phyloP scores from a whole-genome alignment of 164 flowering plant species.

The Annona cherimola region DNA sequence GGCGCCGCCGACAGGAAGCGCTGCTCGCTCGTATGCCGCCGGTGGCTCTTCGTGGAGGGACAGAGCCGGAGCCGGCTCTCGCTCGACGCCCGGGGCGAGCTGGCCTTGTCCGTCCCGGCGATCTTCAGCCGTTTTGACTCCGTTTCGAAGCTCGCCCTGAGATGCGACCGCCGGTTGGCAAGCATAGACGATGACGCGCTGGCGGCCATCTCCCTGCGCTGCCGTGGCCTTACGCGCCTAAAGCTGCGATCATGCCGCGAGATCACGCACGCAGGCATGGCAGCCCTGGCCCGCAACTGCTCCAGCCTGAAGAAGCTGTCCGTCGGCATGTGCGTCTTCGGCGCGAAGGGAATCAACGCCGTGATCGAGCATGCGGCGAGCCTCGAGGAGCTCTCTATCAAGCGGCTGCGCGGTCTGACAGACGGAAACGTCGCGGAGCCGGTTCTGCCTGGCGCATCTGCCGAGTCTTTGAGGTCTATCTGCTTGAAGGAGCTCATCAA shows the following conservation, averaged over 20 bases:
- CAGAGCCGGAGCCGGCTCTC: constrained; percentile 72
- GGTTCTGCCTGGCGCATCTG: constrained; percentile 52
- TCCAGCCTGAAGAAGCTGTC: constrained; percentile 62
- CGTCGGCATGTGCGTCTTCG: constrained; percentile 73
- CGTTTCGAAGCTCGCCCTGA: constrained; percentile 68
- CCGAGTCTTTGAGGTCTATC: constrained; percentile 42
- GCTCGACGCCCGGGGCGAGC: constrained; percentile 52
- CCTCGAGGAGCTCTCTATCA: constrained; percentile 81
- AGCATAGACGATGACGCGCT: constrained; percentile 74
- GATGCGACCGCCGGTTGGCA: constrained; percentile 64
- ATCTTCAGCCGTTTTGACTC: constrained; percentile 69
- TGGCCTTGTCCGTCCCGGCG: constrained; percentile 32
- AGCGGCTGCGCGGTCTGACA: constrained; percentile 62
- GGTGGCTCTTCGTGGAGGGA: constrained; percentile 77
- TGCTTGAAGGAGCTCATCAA: constrained; percentile 75
- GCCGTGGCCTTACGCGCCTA: constrained; percentile 60
- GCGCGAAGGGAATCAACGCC: constrained; percentile 69
- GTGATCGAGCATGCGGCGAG: constrained; percentile 52
- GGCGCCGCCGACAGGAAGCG: constrained; percentile 59
- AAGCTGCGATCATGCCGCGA: constrained; percentile 89
- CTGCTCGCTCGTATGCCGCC: constrained; percentile 64
- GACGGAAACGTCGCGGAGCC: constrained; percentile 43
- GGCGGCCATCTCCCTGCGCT: constrained; percentile 48
- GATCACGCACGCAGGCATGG: constrained; percentile 64
- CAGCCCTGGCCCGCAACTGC: constrained; percentile 51